These are phyloP conservation scores for Lactarius quietus DNA, from an alignment of 768 basidiomycete species.

Conservation along the genomic window DNA sequence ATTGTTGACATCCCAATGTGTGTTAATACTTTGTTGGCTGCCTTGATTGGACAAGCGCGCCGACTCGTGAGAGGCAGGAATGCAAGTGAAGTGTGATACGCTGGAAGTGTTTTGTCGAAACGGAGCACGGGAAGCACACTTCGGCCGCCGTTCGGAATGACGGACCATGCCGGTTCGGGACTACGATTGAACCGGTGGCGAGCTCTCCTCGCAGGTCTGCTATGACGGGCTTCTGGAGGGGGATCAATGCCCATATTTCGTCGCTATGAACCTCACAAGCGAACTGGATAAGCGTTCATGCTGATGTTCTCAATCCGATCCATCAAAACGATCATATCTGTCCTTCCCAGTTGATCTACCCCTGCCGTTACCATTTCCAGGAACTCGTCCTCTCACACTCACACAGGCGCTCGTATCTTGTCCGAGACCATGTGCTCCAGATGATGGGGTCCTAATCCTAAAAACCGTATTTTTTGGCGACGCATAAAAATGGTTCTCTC, in stretches of 20 bases:
- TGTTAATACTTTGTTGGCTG: background rate
- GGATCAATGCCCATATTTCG: background rate
- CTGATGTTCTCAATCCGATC: background rate
- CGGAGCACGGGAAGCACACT: no score
- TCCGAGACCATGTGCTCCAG: conserved; percentile 12
- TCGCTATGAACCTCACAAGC: background rate
- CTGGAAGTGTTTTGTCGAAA: no score
- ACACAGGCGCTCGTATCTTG: background rate
- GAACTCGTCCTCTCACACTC: background rate
- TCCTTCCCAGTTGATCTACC: background rate
- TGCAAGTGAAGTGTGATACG: no score
- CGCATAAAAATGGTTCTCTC: conserved; percentile 1
- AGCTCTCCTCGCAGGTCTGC: no score
- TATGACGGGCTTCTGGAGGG: no score
- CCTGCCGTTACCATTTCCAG: background rate
- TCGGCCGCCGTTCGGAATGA: no score
- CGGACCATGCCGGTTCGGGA: no score
- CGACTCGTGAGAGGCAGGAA: no score
- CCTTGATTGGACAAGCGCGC: no score
- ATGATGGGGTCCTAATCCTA: background rate
- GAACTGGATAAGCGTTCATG: background rate
- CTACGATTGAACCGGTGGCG: no score
- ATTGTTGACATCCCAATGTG: background rate
- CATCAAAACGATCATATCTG: background rate
- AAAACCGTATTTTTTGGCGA: background rate